Conservation (phyloP, 371 early-diverging fungal species). For the Zopfochytrium polystomum region DNA sequence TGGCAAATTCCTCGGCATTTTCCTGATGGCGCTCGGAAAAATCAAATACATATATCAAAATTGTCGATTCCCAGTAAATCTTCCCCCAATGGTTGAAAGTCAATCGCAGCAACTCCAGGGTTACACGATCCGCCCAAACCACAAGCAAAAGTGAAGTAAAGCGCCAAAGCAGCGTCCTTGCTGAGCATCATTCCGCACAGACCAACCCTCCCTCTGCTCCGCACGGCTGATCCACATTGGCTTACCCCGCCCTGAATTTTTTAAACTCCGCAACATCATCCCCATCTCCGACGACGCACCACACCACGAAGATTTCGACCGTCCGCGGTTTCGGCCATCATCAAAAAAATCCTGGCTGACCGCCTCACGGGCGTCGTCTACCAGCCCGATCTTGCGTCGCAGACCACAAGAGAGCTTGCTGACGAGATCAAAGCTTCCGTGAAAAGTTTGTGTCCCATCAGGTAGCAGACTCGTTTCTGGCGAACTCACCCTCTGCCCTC, state of each 20-base stretch:
- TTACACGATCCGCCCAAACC: background rate
- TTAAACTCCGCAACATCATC: background rate
- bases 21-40: no score
- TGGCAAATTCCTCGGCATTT: no score
- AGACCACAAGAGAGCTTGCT: slow-evolving; percentile 57
- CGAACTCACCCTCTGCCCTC: background rate
- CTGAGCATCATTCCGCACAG: slow-evolving; percentile 56
- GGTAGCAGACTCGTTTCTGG: background rate
- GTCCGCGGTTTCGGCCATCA: slow-evolving; percentile 51
- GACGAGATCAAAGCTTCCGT: slow-evolving; percentile 65
- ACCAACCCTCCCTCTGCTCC: background rate
- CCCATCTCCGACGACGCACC: background rate
- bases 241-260: no score
- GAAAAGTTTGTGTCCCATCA: slow-evolving; percentile 46
- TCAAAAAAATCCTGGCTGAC: slow-evolving; percentile 54
- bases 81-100: no score
- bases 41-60: no score
- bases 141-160: slow-evolving; percentile 20
- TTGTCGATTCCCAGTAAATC: no score
- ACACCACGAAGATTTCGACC: slow-evolving; percentile 53
- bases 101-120: no score
- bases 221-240: background rate
- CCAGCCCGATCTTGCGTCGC: slow-evolving; percentile 54
- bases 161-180: slow-evolving; percentile 52
- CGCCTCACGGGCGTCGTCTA: slow-evolving; percentile 53